A percentile compares a stretch with the other conserved stretches of the same genome.
phyloP scores from a whole-genome alignment of 805 yeast genomes.

The Candida lessepsii region DNA sequence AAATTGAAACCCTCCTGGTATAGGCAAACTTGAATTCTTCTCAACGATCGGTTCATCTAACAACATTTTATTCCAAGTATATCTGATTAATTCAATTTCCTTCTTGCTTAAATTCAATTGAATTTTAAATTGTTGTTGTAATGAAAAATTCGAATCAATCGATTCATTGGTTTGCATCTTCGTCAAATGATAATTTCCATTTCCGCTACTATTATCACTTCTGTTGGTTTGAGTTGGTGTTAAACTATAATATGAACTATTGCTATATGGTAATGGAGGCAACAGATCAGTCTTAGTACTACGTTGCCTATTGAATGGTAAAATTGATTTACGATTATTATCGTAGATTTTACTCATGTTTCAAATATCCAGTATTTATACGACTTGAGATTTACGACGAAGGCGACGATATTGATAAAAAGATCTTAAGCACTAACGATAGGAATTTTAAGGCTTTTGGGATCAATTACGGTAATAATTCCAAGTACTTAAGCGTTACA shows the following conservation, averaged over 20 bases:
- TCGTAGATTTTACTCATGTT: constrained; percentile 5
- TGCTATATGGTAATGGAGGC: constrained; percentile 2
- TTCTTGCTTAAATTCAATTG: constrained; percentile 23
- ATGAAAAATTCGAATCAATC: constrained; percentile 20
- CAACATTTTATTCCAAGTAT: constrained; percentile 48
- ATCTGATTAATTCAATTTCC: constrained; percentile 46
- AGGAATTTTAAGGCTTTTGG: no score
- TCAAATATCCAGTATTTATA: no score
- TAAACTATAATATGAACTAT: constrained; percentile 12
- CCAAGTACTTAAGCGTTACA: not conserved
- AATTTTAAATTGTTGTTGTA: constrained; percentile 16
- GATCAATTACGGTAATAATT: no score
- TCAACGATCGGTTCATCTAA: constrained; percentile 31
- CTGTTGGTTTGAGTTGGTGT: constrained; percentile 13
- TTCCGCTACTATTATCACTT: constrained; percentile 5
- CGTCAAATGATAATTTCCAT: constrained; percentile 23
- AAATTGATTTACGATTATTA: constrained; percentile 3
- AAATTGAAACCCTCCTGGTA: constrained; percentile 41
- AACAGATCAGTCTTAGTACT: not conserved
- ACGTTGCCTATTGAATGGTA: constrained; percentile 3
- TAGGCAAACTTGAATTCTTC: constrained; percentile 15
- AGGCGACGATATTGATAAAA: not conserved
- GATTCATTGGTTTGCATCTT: constrained; percentile 24
- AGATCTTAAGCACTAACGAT: no score
- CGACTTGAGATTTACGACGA: no score